Base-by-base conservation (phyloP, 2,329 filamentous ascomycete species). In the Aureobasidium sp. region DNA sequence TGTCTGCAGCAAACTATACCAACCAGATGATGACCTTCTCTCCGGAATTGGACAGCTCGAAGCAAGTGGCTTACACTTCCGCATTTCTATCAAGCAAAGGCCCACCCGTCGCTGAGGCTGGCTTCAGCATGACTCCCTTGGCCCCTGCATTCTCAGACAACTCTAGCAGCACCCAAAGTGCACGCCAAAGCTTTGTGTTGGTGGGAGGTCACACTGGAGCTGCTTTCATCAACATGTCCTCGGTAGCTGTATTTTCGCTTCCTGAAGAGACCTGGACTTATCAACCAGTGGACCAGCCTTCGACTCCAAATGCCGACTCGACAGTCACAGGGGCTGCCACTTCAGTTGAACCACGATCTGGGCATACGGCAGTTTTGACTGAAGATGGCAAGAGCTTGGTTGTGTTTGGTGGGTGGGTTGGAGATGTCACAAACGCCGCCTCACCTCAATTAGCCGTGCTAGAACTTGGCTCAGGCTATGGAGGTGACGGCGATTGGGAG, bases 201-300 rank as follows among this genome's bases (percentile, higher is more conserved):
- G 77, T 97, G 17, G 93, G 92, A 44, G 93, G 93, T 0, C 91
- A 97, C 71, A 96, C 91, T 0, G 80, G 85, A 67, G 75, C 79
- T 17, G 92, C 91, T 0, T 97, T 96, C 71, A 87, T 97, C 76
- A 96, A 97, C 73, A 97, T 96, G 88, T 95, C 90, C 62, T 90
- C 91, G 47, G 84, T 93, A 1, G 93, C 91, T 0, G 78, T 97
- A 1, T 96, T 92, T 80, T 92, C 86, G 60, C 78, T 97, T 7
- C 93, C 93, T 0, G 88, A 95, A 69, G 86, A 91, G 70, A 87
- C 84, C 59, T 97, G 93, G 93, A 87, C 85, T 31, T 97, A 93
- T 72, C 78, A 95, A 29, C 79, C 82, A 1, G 84, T 92, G n/a
- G 77, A 82, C 7, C 77, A 79, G 61, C 75, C 77, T 12, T 69